Base-by-base conservation (phyloP, 805 yeast species). In the Yamadazyma endophytica region DNA sequence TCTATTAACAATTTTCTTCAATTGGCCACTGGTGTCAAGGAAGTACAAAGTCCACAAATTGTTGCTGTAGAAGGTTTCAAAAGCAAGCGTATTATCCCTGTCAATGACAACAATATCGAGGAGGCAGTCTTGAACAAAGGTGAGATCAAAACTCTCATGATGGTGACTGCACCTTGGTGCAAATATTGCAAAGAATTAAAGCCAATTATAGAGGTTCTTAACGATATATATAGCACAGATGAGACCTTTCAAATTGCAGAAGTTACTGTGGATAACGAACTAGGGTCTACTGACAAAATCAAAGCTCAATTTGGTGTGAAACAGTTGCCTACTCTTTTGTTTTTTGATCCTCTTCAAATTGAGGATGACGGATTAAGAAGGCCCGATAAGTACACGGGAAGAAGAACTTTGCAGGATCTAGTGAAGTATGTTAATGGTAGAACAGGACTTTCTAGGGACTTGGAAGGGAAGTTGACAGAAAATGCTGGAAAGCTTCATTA, bases 101-200 rank as follows among this genome's bases (percentile, higher is more conserved):
- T 27, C 24, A 40, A 55, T 21, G 81, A 74, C 33, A 46, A 48
- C 23, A 73, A 56, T 34, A 70, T 77, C 42, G 65, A 64, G 35
- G 50, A 58, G 5, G 31, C 47, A n/a, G 68, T 75, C 8, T 52
- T 60, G 22, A 49, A 54, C 6, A 49, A 56, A 16, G 36, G 48
- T 17, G 42, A 43, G 24, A n/a, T n/a, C n/a, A 62, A 46, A 34
- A 43, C 59, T 0, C 49, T 81, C 22, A 66, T 81, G 14, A 67
- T 74, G 2, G 73, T 81, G 45, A 72, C 83, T 4, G 76, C 81
- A 11, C 61, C 68, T 23, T 73, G 82, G 79, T 77, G 85, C 49
- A 69, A 63, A 13, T 69, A 73, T 47, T 79, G 85, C 57, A 64
- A 71, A 51, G 53, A 58, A 13, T 55, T 79, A 43, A 60, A 64